Conservation (phyloP, 352 stramenopile genomes). For the Phytophthora tubulina region DNA sequence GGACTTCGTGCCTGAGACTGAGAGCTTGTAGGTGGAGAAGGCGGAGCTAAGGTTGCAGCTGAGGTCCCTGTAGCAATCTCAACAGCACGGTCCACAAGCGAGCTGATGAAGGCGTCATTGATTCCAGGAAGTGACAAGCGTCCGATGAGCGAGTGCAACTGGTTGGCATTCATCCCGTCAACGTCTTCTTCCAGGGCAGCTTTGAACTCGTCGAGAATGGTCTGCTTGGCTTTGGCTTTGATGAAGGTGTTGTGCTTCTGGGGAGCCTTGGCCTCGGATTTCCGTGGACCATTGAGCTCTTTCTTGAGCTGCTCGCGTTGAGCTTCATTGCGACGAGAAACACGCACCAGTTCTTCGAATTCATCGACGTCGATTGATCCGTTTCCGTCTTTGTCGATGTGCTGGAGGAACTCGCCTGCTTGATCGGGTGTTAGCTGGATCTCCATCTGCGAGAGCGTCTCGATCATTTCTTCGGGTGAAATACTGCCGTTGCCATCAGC, state of each 20-base stretch:
- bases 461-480: constrained; percentile 82
- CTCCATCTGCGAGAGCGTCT: constrained; percentile 87
- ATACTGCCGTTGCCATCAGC: constrained; percentile 83
- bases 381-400: constrained; percentile 88
- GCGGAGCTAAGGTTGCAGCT: not conserved
- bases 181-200: constrained; percentile 47
- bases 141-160: constrained; percentile 58
- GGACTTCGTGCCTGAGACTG: constrained; percentile 17
- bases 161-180: constrained; percentile 47
- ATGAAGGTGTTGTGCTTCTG: constrained; percentile 43
- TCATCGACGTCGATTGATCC: constrained; percentile 88
- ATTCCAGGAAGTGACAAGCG: constrained; percentile 62
- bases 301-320: constrained; percentile 80
- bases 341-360: constrained; percentile 84
- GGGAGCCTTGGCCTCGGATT: constrained; percentile 47
- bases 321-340: constrained; percentile 72
- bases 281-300: constrained; percentile 59
- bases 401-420: constrained; percentile 72
- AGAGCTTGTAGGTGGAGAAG: constrained; percentile 15
- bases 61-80: constrained; percentile 21
- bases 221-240: constrained; percentile 60
- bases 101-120: constrained; percentile 57
- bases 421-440: constrained; percentile 79
- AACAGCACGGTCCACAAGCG: constrained; percentile 52
- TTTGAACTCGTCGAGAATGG: constrained; percentile 78